Evolutionary conservation across 352 stramenopile genomes (phyloP).

Genomic region (Aphanomyces cochlioides): DNA sequence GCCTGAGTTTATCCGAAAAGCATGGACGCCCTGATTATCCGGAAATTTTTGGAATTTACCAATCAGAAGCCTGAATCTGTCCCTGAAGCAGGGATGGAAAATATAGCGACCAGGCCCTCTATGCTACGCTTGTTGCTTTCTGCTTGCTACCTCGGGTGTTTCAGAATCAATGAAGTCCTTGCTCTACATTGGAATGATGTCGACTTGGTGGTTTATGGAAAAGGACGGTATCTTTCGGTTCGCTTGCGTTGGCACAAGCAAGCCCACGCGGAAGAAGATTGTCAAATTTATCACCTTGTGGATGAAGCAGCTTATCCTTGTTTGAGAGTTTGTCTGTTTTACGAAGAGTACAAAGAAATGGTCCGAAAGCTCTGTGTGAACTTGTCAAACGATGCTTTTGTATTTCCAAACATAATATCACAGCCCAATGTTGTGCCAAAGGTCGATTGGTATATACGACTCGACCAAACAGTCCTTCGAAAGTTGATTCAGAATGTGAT

Average conservation of each 20-base stretch:
- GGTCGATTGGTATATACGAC: slow-evolving; percentile 2
- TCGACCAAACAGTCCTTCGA: slow-evolving; percentile 11
- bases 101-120: no score
- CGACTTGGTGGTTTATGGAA: not conserved
- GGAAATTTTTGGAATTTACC: no score
- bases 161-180: slow-evolving; percentile 9
- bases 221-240: slow-evolving; percentile 16
- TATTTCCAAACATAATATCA: slow-evolving; percentile 9
- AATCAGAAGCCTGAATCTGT: no score
- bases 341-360: not conserved
- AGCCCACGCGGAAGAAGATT: slow-evolving; percentile 13
- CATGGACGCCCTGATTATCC: no score
- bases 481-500: slow-evolving; percentile 6
- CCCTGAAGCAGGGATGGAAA: no score
- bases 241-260: slow-evolving; percentile 20
- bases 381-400: slow-evolving; percentile 3
- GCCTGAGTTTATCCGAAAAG: no score
- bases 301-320: slow-evolving; percentile 8
- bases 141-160: slow-evolving; percentile 14
- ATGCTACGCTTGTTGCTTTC: slow-evolving; percentile 13
- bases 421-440: not conserved
- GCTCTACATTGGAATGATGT: slow-evolving; percentile 23
- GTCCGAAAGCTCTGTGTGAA: not conserved
- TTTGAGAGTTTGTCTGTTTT: slow-evolving; percentile 7
- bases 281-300: slow-evolving; percentile 20